Base-by-base conservation (phyloP, 352 stramenopile genomes). In the Phytophthora lateralis region DNA sequence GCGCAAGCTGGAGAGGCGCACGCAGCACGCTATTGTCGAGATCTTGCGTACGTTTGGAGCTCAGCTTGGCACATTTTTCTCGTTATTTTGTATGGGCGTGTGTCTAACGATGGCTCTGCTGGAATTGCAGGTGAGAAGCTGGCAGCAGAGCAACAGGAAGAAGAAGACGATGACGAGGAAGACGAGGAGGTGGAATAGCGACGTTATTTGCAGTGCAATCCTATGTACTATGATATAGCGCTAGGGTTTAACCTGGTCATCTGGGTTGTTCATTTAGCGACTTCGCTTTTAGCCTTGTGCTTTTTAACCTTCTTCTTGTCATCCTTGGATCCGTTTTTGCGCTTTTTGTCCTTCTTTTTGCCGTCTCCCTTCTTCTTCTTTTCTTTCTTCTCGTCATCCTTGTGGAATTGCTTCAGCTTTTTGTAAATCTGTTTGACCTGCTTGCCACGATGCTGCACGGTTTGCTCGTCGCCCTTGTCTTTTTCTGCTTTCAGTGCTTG, bases 361-460 rank as follows among this genome's bases (percentile, higher is more conserved):
- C 76, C 73, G 14, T 59, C 66, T 27, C 80, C 75, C 59, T 85
- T 88, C 48, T 91, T 88, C 69, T 90, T 88, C 52, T 78, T 77
- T 6, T 88, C 75, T 54, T 89, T 82, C 35, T 69, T 68, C 38
- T 69, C 62, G 32, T 89, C 74, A 2, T 91, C 82, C 12, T 85
- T 67, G 58, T 92, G 71, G 58, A 96, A 94, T 14, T 71, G 64
- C 73, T 94, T 94, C n/a, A 96, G 81, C 60, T 90, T 91, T 69
- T 96, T 96, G 72, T 96, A 96, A 20, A 91, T 73, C 11, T 78
- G 63, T 53, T 95, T 95, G 34, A 95, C 73, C 63, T 93, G 61
- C 55, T 91, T 91, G 26, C 48, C 72, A 32, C 74, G 71, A 30
- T 67, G 69, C 3, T 80, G 65, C 2, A 68, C 71, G 18, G 69